These are phyloP conservation scores for Fonsecaea pedrosoi DNA, from an alignment of 2,329 filamentous ascomycete species.

Conservation along the genomic window DNA sequence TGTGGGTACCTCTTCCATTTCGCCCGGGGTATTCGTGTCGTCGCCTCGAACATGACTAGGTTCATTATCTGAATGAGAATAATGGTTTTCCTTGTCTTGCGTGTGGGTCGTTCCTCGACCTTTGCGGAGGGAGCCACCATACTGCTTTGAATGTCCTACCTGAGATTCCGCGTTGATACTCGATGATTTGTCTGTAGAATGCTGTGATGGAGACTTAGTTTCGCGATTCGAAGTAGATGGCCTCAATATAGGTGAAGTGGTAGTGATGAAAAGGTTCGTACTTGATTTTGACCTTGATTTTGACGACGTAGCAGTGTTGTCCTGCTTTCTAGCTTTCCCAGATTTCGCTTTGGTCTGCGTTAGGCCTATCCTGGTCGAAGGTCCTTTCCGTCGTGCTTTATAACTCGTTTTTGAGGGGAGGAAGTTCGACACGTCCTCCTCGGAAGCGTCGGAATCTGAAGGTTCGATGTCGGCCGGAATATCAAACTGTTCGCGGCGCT, in stretches of 20 bases:
- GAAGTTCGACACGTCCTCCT: constrained; percentile 37
- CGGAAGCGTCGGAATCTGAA: constrained; percentile 22
- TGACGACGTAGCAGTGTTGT: constrained; percentile 12
- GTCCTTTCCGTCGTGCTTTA: constrained; percentile 28
- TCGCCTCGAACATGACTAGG: background rate
- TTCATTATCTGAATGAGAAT: background rate
- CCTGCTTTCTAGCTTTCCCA: constrained; percentile 19
- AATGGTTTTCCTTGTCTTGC: constrained; percentile 34
- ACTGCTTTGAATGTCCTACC: constrained; percentile 29
- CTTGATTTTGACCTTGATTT: constrained; percentile 34
- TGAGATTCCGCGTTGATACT: constrained; percentile 15
- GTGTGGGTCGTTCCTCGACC: background rate
- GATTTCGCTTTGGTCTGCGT: constrained; percentile 15
- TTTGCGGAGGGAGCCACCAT: constrained; percentile 37
- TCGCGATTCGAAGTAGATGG: constrained; percentile 35
- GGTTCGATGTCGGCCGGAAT: constrained; percentile 29
- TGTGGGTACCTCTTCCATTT: background rate
- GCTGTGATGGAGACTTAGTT: constrained; percentile 40
- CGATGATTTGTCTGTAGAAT: constrained; percentile 23
- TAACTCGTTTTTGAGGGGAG: constrained; percentile 28
- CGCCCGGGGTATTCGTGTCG: background rate
- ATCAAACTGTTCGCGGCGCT: constrained; percentile 29
- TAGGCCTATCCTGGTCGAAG: constrained; percentile 11
- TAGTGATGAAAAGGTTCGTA: constrained; percentile 36
- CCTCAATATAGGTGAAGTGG: constrained; percentile 33